Evolutionary conservation across 805 yeast species (phyloP), one percentile per base, ranked within the genome.

Genomic region (Blastobotrys mokoenaii): DNA sequence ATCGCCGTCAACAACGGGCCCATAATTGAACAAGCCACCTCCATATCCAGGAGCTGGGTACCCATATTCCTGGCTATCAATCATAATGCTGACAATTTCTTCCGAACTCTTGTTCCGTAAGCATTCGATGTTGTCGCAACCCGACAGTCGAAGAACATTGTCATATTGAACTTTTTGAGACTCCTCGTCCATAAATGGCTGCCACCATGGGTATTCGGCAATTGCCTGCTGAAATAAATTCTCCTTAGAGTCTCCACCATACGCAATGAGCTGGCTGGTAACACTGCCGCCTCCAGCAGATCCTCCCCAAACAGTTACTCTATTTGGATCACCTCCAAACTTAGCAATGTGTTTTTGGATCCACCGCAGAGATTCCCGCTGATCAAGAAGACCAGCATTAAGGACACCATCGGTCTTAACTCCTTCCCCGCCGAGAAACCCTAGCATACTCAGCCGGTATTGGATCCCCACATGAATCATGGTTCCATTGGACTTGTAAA

Each of bases 321-420:
- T 51, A 25, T 54, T 48, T 1, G 65, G 59, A 46, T 68, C 56
- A 22, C 72, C 72, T 10, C 71, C 71, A 51, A 68, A 67, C 33
- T 46, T 41, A 9, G 38, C 51, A 41, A 67, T 67, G 49, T 67
- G 59, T 31, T 59, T 55, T 30, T 56, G 47, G 15, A 61, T 56
- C 73, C 72, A 68, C 15, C 58, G 52, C 25, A 65, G 49, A 2
- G 68, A 71, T 15, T 43, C 38, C n/a, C 65, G 51, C 43, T 63
- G 69, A 45, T 68, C 72, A 36, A 56, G 52, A 2, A 68, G 46
- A 2, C 71, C 72, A 42, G 55, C 56, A 44, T 68, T 68, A 3
- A 61, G 51, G 41, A 46, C 47, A 2, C 59, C 62, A 4, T 33
- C 27, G 3, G 43, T 53, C 44, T 54, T 55, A 7, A 57, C 50